Conservation (phyloP, 306 rosid genomes). For the Vigna trinervia region DNA sequence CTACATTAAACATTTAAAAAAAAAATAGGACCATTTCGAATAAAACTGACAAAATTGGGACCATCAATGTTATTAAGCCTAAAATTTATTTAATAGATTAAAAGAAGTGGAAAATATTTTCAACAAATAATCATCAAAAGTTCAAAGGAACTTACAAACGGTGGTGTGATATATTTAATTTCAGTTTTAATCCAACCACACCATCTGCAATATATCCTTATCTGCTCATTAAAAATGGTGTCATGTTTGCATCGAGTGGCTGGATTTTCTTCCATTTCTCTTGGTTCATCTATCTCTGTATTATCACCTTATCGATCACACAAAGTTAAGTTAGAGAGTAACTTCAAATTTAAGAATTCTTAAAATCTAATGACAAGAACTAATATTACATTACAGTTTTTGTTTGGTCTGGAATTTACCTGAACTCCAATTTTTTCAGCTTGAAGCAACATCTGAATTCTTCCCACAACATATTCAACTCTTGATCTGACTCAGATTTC, state of each 20-base stretch:
- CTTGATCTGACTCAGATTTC: slow-evolving; percentile 34
- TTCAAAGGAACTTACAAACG: slow-evolving; percentile 41
- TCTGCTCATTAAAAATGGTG: slow-evolving; percentile 21
- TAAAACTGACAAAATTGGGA: too few relatives aligned
- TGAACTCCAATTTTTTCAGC: neutral
- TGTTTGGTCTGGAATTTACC: slow-evolving; percentile 10
- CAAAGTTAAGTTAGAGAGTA: neutral
- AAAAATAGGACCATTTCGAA: too few relatives aligned
- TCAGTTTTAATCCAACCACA: slow-evolving; percentile 20
- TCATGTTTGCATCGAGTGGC: slow-evolving; percentile 35
- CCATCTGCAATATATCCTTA: slow-evolving; percentile 40
- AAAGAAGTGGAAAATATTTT: neutral
- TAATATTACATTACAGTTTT: too few relatives aligned
- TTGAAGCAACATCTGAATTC: neutral
- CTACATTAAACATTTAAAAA: too few relatives aligned
- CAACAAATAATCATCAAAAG: neutral
- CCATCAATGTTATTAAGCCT: too few relatives aligned
- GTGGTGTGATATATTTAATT: slow-evolving; percentile 31
- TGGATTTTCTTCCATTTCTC: neutral
- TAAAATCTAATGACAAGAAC: neutral
- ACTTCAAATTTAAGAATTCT: neutral
- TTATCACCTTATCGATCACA: slow-evolving; percentile 32
- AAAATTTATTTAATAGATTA: too few relatives aligned
- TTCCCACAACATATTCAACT: slow-evolving; percentile 32
- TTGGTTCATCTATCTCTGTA: neutral